phyloP scores from a whole-genome alignment of 371 early-diverging fungal genomes.

The Apophysomyces elegans region DNA sequence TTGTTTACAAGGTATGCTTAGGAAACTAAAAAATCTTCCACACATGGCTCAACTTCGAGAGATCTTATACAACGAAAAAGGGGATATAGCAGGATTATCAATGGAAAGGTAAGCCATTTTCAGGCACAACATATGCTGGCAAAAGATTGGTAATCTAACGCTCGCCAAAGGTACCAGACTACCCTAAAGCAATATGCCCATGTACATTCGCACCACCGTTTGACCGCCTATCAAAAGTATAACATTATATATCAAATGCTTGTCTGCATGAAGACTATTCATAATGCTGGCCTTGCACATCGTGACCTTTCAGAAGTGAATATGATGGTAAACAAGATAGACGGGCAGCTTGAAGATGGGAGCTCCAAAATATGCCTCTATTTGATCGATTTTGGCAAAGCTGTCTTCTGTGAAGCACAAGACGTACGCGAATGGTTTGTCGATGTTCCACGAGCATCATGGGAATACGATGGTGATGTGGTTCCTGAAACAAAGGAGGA shows the following conservation, averaged over 20 bases:
- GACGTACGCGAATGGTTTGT: slow-evolving; percentile 60
- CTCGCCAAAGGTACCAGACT: slow-evolving; percentile 35
- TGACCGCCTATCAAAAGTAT: slow-evolving; percentile 64
- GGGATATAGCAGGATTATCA: slow-evolving; percentile 48
- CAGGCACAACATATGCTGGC: neutral
- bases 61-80: slow-evolving; percentile 41
- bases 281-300: slow-evolving; percentile 61
- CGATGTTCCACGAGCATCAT: slow-evolving; percentile 22
- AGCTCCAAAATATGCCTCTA: slow-evolving; percentile 48
- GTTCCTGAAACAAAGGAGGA: slow-evolving; percentile 44
- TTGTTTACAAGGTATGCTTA: neutral
- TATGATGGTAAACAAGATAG: slow-evolving; percentile 65
- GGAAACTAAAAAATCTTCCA: slow-evolving; percentile 13
- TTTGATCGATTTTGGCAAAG: slow-evolving; percentile 69
- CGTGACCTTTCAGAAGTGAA: slow-evolving; percentile 69
- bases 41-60: slow-evolving; percentile 49
- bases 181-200: slow-evolving; percentile 67
- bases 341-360: slow-evolving; percentile 48
- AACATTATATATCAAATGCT: slow-evolving; percentile 62
- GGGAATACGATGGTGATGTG: slow-evolving; percentile 36
- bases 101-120: slow-evolving; percentile 35
- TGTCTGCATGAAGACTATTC: slow-evolving; percentile 54
- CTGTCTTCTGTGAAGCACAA: slow-evolving; percentile 47
- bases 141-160: neutral
- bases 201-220: slow-evolving; percentile 51